Base-by-base conservation (phyloP, 1,139 yeast genomes). In the Protomyces arabidopsidicola region DNA sequence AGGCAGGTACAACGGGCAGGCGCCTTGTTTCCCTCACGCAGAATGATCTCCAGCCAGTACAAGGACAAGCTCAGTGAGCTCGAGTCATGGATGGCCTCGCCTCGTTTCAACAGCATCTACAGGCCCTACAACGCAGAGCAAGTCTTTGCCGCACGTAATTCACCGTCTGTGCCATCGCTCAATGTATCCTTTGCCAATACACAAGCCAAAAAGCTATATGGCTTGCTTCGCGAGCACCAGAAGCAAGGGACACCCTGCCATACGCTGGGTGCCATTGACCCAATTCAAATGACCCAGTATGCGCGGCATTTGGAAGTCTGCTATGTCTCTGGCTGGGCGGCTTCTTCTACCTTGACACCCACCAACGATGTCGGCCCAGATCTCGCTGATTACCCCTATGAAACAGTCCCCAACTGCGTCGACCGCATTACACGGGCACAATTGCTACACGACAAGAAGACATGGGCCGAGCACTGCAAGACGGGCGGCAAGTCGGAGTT, bases 351-450 rank as follows among this genome's bases (percentile, higher is more conserved):
- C 18, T 74, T 82, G 65, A 81, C 84, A 6, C 79, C 85, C 2
- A 82, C 86, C 4, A 81, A 83, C 69, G 86, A 83, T 68, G 84
- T 82, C 2, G 79, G 83, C 6, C 85, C 86, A 1, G 87, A 82
- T 70, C 81, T 82, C 68, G 87, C 86, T 22, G 87, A 83, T 70
- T 83, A 83, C 69, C 86, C 87, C 0, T 84, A 84, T 71, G 85
- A 84, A 69, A 84, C 88, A 0, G 86, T 84, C 1, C 88, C 88
- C 35, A 82, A 82, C 69, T 85, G 83, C 70, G 88, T 84, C 3
- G 85, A 83, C 65, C 76, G 85, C 60, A 72, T 84, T 45, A 83
- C 83, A 73, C 79, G 82, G 66, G 84, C 87, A 0, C 88, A 84
- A 72, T 76, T 76, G 69, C 76, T 82, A 70, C 85, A 83, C 69